Evolutionary conservation across 148 eudicot species (phyloP), one percentile per base, ranked within the genome.

Genomic region (Rhododendron williamsianum): DNA sequence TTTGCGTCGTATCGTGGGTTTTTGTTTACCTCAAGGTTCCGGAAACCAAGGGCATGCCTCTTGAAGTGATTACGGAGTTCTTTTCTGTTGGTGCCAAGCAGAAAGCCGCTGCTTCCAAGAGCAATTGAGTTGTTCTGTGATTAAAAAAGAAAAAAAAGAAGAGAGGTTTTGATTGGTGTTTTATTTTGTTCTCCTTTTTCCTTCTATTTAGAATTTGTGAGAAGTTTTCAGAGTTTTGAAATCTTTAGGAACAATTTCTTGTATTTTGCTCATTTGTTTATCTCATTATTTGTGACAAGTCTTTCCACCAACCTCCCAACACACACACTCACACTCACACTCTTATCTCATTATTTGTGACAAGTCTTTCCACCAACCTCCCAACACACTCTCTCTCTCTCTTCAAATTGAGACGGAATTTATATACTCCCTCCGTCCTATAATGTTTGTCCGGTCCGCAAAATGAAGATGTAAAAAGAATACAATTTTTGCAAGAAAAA

Each of bases 11-110:
- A 65, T 94, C 98, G 0, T 96, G 89, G 91, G 41, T 94, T n/a
- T 96, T 96, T 51, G 91, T 96, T 46, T 96, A 67, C 91, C 85
- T 93, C 82, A 96, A 92, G 91, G 98, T 96, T 56, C 98, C 98
- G 0, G 98, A 96, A 85, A 96, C 98, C 2, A 96, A 96, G 89
- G 98, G 96, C 18, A 94, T 96, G 98, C 98, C 98, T 9, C 89
- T 95, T 21, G 98, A 95, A 89, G 98, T 95, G 71, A 93, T 95
- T 46, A 93, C 96, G 0, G 98, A 94, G 89, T 94, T 96, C 91
- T 95, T 95, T 72, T 92, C 98, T n/a, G 91, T 94, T 80, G 96
- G 93, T 41, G 92, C 96, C 0, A 90, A 86, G 78, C 92, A 91
- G 80, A 41, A 82, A 16, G 88, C 80, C 69, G 87, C 88, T 48